Evolutionary conservation across 2,329 filamentous ascomycete species (phyloP).

Genomic region (Fusarium compactum): DNA sequence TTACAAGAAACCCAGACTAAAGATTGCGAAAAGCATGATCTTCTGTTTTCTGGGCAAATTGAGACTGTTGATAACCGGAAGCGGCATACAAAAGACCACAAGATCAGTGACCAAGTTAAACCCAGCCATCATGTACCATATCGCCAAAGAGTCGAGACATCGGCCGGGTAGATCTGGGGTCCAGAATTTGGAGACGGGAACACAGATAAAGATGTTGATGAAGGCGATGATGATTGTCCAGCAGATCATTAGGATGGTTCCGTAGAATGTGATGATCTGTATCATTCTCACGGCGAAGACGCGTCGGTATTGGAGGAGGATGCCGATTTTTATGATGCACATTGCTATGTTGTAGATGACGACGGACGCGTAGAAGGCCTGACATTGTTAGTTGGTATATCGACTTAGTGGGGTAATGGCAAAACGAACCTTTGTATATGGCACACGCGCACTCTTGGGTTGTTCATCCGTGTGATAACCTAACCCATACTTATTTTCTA

Average conservation of each 20-base stretch:
- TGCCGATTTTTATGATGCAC: constrained; percentile 24
- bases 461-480: constrained; percentile 29
- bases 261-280: constrained; percentile 4
- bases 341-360: constrained; percentile 26
- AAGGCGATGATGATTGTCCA: constrained; percentile 24
- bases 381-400: neutral
- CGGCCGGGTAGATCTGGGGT: neutral
- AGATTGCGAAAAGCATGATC: constrained; percentile 15
- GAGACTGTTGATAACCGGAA: constrained; percentile 19
- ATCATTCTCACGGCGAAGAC: constrained; percentile 17
- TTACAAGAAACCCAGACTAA: constrained; percentile 19
- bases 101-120: constrained; percentile 25
- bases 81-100: constrained; percentile 11
- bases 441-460: neutral
- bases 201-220: constrained; percentile 16
- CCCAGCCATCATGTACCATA: constrained; percentile 31
- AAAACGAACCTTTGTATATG: constrained; percentile 25
- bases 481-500: constrained; percentile 27
- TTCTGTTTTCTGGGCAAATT: constrained; percentile 24
- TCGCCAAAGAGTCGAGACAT: neutral
- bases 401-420: no score
- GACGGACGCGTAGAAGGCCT: constrained; percentile 26
- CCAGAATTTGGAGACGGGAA: constrained; percentile 30
- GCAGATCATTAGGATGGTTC: constrained; percentile 1
- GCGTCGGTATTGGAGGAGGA: constrained; percentile 26